Evolutionary conservation across 768 basidiomycete genomes (phyloP).

Genomic region (Boletus bicolor): DNA sequence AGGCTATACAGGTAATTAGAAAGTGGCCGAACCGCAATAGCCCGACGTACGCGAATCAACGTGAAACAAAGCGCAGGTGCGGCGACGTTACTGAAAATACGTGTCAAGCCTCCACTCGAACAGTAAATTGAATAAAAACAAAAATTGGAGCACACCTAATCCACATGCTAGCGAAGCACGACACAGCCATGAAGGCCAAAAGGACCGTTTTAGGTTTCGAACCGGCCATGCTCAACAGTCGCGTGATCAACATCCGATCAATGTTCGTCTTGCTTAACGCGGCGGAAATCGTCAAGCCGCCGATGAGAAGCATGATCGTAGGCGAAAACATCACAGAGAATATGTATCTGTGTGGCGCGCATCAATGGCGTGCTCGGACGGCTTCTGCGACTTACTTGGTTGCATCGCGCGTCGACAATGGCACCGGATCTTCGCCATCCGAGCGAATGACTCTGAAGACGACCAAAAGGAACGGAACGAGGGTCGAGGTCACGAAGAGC

Average conservation of each 20-base stretch:
- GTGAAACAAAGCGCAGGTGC: conserved; percentile 97
- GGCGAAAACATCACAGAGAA: conserved; percentile 97
- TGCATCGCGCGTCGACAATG: conserved; percentile 62
- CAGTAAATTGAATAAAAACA: neutral
- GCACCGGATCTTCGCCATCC: conserved; percentile 43
- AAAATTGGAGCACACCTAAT: conserved; percentile 62
- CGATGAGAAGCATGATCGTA: conserved; percentile 97
- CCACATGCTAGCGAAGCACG: conserved; percentile 99
- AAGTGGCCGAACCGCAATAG: neutral
- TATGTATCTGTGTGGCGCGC: conserved; percentile 55
- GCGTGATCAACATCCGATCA: conserved; percentile 87
- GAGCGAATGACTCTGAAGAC: conserved; percentile 71
- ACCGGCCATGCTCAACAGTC: conserved; percentile 87
- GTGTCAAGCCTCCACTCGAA: neutral
- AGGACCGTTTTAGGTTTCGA: conserved; percentile 82
- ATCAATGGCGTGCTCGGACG: neutral
- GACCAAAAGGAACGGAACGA: conserved; percentile 87
- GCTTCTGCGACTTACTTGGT: conserved; percentile 61
- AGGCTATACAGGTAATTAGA: conserved; percentile 51
- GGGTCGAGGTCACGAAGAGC: conserved; percentile 92
- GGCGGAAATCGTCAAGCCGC: conserved; percentile 96
- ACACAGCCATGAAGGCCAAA: conserved; percentile 92
- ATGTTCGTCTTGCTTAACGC: conserved; percentile 95
- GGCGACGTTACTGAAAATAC: conserved; percentile 50
- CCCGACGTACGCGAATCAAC: conserved; percentile 73